phyloP scores from a whole-genome alignment of 225 moss, liverwort and hornwort genomes.

The Sphagnum contortum region DNA sequence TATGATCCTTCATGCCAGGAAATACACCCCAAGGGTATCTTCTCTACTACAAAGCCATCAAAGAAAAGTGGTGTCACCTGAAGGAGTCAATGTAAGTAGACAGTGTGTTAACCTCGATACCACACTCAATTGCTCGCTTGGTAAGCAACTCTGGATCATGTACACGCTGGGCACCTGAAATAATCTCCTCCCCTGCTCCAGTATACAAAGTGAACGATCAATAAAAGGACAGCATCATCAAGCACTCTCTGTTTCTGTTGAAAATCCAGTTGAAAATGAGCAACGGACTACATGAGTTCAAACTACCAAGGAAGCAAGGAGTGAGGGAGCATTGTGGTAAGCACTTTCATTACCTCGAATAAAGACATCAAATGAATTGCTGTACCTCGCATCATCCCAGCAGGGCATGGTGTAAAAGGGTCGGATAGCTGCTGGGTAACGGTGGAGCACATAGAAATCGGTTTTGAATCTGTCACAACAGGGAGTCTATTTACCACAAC shows the following conservation, averaged over 20 bases:
- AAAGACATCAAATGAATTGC: slow-evolving; percentile 93
- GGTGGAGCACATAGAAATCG: slow-evolving; percentile 86
- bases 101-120: slow-evolving; percentile 66
- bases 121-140: slow-evolving; percentile 46
- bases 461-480: slow-evolving; percentile 49
- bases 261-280: too few species aligned
- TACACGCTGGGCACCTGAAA: slow-evolving; percentile 87
- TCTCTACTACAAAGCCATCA: too few species aligned
- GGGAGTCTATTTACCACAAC: neutral
- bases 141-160: slow-evolving; percentile 70
- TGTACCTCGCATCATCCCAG: slow-evolving; percentile 66
- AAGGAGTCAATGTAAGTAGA: slow-evolving; percentile 83
- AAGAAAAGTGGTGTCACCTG: slow-evolving; percentile 27
- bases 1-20: too few species aligned
- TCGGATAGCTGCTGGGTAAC: slow-evolving; percentile 68
- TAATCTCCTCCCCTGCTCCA: slow-evolving; percentile 73
- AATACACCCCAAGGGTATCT: too few species aligned
- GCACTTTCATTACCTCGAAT: slow-evolving; percentile 49
- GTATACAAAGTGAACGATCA: neutral
- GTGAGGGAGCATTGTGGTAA: too few species aligned
- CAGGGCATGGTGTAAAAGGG: slow-evolving; percentile 97
- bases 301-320: too few species aligned
- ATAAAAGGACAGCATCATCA: neutral
- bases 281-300: too few species aligned
- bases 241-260: neutral